These are phyloP conservation scores for Colletotrichum higginsianum DNA, from an alignment of 2,329 filamentous ascomycete genomes.

Conservation along the genomic window DNA sequence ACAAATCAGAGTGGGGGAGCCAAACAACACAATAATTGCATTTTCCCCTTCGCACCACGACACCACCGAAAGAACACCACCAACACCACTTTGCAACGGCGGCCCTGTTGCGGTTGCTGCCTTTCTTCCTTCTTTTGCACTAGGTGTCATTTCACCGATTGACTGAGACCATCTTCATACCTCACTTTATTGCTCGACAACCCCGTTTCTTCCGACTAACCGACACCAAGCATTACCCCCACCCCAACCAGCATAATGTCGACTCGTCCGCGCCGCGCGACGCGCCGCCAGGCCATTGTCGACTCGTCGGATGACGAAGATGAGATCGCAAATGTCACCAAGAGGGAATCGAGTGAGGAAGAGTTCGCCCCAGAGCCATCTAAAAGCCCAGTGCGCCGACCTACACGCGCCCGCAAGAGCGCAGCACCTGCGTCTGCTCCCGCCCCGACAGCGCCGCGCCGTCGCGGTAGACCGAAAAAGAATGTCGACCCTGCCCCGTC, in stretches of 20 bases:
- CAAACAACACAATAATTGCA: conserved; percentile 36
- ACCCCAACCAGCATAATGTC: conserved; percentile 37
- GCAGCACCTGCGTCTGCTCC: conserved; percentile 64
- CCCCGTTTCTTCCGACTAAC: conserved; percentile 12
- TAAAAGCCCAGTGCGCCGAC: conserved; percentile 66
- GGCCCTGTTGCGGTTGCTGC: conserved; percentile 9
- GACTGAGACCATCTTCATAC: conserved; percentile 34
- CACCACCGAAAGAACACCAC: conserved; percentile 11
- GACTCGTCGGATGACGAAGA: conserved; percentile 86
- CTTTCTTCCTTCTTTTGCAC: neutral
- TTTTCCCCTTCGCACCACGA: conserved; percentile 22
- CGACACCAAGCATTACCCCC: neutral
- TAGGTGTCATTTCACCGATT: conserved; percentile 27
- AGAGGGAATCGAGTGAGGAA: conserved; percentile 76
- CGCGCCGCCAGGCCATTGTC: conserved; percentile 80
- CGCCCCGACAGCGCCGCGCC: conserved; percentile 48
- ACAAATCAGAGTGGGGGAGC: conserved; percentile 42
- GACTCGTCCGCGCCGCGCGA: conserved; percentile 60
- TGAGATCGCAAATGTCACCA: conserved; percentile 67
- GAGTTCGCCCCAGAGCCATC: conserved; percentile 84
- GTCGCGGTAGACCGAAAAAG: conserved; percentile 60
- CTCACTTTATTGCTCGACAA: conserved; percentile 6
- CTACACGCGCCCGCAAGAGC: conserved; percentile 59
- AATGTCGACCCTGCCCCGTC: conserved; percentile 52
- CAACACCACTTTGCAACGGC: conserved; percentile 13